These are phyloP conservation scores for Aspergillus bridgeri DNA, from an alignment of 495 filamentous ascomycete species.

Conservation along the genomic window DNA sequence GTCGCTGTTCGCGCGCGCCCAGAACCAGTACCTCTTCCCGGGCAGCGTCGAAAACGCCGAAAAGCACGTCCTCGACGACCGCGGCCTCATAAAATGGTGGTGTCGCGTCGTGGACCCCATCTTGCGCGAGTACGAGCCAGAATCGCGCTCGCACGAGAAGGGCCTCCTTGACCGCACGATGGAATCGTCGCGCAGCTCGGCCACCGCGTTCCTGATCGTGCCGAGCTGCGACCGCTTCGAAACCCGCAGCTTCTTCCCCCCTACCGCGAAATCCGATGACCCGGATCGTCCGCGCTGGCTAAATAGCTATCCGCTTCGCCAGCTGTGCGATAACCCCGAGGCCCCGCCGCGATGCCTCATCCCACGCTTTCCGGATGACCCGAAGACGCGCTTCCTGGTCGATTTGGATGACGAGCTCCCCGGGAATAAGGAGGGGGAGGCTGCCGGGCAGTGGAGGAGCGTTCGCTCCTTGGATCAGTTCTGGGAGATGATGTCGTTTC, in stretches of 20 bases:
- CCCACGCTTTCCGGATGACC: constrained; percentile 91
- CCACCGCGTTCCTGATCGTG: constrained; percentile 75
- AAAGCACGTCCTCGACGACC: constrained; percentile 93
- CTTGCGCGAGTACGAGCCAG: constrained; percentile 44
- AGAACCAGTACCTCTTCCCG: constrained; percentile 93
- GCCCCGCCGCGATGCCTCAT: constrained; percentile 82
- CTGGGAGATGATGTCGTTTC: constrained; percentile 97
- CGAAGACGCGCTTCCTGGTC: constrained; percentile 85
- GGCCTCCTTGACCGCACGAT: constrained; percentile 40
- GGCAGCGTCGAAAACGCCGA: constrained; percentile 77
- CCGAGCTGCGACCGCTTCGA: constrained; percentile 80
- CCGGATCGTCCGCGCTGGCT: constrained; percentile 47
- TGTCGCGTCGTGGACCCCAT: constrained; percentile 80
- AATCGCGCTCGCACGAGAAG: constrained; percentile 35
- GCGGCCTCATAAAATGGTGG: constrained; percentile 92
- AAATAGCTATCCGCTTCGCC: constrained; percentile 59
- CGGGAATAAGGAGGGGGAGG: constrained; percentile 32
- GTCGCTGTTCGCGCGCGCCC: constrained; percentile 87
- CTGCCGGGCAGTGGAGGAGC: constrained; percentile 70
- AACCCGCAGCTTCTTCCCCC: constrained; percentile 60
- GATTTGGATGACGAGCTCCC: constrained; percentile 81
- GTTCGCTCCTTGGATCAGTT: constrained; percentile 83
- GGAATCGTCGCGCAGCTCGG: constrained; percentile 38
- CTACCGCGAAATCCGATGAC: constrained; percentile 36
- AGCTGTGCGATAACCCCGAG: constrained; percentile 52